These are phyloP conservation scores for Ampelomyces quisqualis DNA, from an alignment of 2,329 filamentous ascomycete species.

Conservation along the genomic window DNA sequence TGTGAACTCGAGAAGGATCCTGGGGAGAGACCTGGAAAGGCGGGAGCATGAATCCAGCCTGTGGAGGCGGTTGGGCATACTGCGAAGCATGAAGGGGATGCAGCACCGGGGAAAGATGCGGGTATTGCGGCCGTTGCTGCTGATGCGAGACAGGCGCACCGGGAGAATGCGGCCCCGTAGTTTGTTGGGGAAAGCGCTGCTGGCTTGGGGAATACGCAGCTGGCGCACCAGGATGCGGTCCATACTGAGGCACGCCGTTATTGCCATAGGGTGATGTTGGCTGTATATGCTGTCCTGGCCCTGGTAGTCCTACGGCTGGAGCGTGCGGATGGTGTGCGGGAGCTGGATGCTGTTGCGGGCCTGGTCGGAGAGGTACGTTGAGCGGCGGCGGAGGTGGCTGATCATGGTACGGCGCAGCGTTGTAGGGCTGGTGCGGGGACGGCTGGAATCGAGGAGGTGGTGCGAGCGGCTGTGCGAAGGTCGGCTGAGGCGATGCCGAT, in stretches of 20 bases:
- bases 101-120: slow-evolving; percentile 31
- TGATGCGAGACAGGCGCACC: slow-evolving; percentile 33
- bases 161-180: slow-evolving; percentile 37
- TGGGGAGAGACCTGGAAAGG: slow-evolving; percentile 52
- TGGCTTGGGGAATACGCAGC: slow-evolving; percentile 35
- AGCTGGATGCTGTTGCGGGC: slow-evolving; percentile 34
- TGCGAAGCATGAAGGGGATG: slow-evolving; percentile 37
- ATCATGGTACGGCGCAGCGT: too few species aligned
- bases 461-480: slow-evolving; percentile 19
- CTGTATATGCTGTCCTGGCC: slow-evolving; percentile 35
- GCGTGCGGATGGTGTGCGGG: slow-evolving; percentile 39
- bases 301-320: slow-evolving; percentile 40
- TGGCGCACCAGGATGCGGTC: slow-evolving; percentile 23
- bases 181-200: slow-evolving; percentile 28
- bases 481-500: slow-evolving; percentile 12
- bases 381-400: slow-evolving; percentile 33
- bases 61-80: slow-evolving; percentile 42
- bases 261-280: slow-evolving; percentile 27
- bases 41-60: slow-evolving; percentile 51
- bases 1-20: slow-evolving; percentile 44
- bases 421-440: slow-evolving; percentile 41
- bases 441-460: slow-evolving; percentile 23
- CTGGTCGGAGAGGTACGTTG: slow-evolving; percentile 25
- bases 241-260: slow-evolving; percentile 31
- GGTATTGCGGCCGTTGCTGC: slow-evolving; percentile 36